Base-by-base conservation (phyloP, 306 rosid species). In the Begonia peltatifolia region DNA sequence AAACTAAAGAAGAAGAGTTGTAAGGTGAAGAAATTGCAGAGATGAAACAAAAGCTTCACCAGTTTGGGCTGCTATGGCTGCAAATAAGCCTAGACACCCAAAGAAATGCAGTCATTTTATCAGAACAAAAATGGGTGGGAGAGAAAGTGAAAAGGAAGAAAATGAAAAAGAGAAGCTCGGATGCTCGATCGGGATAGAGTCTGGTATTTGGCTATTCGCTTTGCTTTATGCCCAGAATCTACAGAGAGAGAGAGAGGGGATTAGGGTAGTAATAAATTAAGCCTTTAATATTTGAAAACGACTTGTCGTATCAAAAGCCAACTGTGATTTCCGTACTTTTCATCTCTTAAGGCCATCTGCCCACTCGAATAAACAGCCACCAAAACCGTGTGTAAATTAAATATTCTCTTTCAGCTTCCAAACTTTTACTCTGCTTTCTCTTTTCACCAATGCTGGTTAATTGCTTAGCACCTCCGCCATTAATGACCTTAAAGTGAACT, bases 281-380 rank as follows among this genome's bases (percentile, higher is more conserved):
- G 68, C 47, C 63, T 74, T 87, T 76, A 78, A 59, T 77, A 78
- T 74, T 56, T 68, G 87, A 81, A 76, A 87, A 65, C 78, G 85
- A 84, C 96, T 69, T 70, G 68, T 72, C 84, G 44, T 46, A 83
- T 56, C 74, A 55, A 70, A 71, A 64, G 41, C 58, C 57, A 64
- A 63, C 73, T 52, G 64, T 63, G 59, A 66, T 58, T 58, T 58
- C 50, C 56, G 56, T 42, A 62, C 58, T 62, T 62, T 52, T 2
- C 48, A 11, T 35, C 35, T 59, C 56, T 35, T 41, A 60, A 48
- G 48, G 48, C 64, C 63, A 30, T 30, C 38, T 7, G 38, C 38
- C 9, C 38, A 30, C 8, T 30, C 9, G 38, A 30, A 30, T 30
- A 30, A 30, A 30, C 38, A 30, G 38, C 48, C 48, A 44, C 48